phyloP scores from a whole-genome alignment of 2,329 filamentous ascomycete genomes.

The Ambrosiella beaveri region DNA sequence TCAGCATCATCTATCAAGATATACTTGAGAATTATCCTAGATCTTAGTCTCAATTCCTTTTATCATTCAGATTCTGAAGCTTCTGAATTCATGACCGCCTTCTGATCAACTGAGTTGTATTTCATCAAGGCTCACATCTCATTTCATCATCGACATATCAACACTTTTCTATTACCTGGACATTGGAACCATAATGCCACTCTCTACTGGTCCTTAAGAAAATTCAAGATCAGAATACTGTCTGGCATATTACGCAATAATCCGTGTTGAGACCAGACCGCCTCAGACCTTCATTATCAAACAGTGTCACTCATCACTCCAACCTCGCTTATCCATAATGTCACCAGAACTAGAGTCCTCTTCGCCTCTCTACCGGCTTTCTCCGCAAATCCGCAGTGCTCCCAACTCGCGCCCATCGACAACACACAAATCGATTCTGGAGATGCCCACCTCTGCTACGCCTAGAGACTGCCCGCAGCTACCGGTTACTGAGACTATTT shows the following conservation, averaged over 20 bases:
- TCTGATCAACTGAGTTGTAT: too few relatives aligned
- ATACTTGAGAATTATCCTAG: too few relatives aligned
- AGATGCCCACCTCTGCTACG: not conserved
- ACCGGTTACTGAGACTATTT: not conserved
- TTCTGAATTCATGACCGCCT: too few relatives aligned
- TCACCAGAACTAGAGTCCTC: not conserved
- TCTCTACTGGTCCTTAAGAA: not conserved
- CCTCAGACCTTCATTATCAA: too few relatives aligned
- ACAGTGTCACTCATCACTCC: too few relatives aligned
- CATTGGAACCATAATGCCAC: not conserved
- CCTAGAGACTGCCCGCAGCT: not conserved
- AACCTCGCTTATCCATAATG: not conserved
- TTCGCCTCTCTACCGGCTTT: not conserved
- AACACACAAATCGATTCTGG: constrained; percentile 3
- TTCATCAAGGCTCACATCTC: not conserved
- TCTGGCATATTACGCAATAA: not conserved
- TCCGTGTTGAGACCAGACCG: not conserved
- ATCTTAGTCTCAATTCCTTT: too few relatives aligned
- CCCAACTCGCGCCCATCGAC: constrained; percentile 4
- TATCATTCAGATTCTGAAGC: too few relatives aligned
- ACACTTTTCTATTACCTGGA: not conserved
- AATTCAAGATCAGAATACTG: not conserved
- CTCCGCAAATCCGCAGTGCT: not conserved
- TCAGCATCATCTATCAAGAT: too few relatives aligned
- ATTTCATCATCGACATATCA: not conserved